Percentiles rank a stretch among this genome's conserved stretches.
These are phyloP conservation scores for Pestalotiopsis sp. DNA, from an alignment of 2,329 filamentous ascomycete genomes.

Conservation along the genomic window DNA sequence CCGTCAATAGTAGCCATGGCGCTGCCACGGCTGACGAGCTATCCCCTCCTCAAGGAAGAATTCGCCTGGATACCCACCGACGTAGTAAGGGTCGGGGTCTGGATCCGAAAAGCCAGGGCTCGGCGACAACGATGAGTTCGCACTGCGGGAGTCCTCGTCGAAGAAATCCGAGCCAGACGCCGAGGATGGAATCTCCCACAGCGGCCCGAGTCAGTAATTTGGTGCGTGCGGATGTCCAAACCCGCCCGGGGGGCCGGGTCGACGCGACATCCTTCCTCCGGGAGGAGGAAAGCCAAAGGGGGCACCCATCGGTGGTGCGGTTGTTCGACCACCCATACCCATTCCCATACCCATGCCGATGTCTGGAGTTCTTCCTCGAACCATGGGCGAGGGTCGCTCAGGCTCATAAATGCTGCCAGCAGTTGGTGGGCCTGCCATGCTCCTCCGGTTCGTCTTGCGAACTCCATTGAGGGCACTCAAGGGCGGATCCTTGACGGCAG, in stretches of 20 bases:
- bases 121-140: constrained; percentile 1
- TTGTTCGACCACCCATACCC: constrained; percentile 38
- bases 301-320: constrained; percentile 9
- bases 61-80: not conserved
- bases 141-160: constrained; percentile 11
- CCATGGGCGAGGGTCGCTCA: constrained; percentile 24
- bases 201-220: constrained; percentile 9
- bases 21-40: not conserved
- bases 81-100: not conserved
- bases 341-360: constrained; percentile 18
- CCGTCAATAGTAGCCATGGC: not conserved
- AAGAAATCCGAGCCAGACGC: constrained; percentile 8
- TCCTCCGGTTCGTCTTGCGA: constrained; percentile 48
- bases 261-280: not conserved
- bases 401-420: constrained; percentile 32
- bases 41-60: not conserved
- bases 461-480: constrained; percentile 53
- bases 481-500: constrained; percentile 60
- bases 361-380: constrained; percentile 37
- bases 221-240: not conserved
- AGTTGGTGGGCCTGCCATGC: constrained; percentile 36
- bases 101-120: constrained; percentile 5
- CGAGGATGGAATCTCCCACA: constrained; percentile 9
- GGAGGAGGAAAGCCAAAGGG: not conserved
- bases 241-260: not conserved